Conservation (phyloP, 202 grass and related monocot species). For the Saccharum hybrid region DNA sequence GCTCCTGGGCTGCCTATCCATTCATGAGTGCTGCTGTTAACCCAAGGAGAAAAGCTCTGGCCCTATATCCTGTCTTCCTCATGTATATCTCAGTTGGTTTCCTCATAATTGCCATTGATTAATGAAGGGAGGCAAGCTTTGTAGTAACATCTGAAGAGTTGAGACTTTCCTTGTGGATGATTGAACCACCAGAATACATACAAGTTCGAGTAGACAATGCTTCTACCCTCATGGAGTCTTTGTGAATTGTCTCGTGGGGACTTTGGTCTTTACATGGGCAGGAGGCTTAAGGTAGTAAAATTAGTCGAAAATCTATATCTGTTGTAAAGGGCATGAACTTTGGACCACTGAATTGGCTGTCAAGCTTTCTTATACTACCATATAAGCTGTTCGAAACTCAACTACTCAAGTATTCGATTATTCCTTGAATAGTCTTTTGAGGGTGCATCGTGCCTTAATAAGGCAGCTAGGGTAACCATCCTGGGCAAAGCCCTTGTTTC, state of each 20-base stretch:
- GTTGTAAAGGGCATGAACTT: slow-evolving; percentile 52
- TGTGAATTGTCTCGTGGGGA: neutral
- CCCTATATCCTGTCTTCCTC: slow-evolving; percentile 91
- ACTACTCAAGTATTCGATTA: neutral
- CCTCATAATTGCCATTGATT: slow-evolving; percentile 97
- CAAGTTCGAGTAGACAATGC: slow-evolving; percentile 41
- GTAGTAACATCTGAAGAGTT: slow-evolving; percentile 5
- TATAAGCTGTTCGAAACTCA: neutral
- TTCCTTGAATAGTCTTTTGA: no score
- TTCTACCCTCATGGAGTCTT: neutral
- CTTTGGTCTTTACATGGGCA: slow-evolving; percentile 35
- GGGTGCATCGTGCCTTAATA: no score
- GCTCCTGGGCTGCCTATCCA: slow-evolving; percentile 97
- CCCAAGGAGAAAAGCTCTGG: slow-evolving; percentile 95
- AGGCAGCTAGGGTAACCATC: no score
- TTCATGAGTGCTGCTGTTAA: slow-evolving; percentile 99
- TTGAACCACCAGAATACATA: slow-evolving; percentile 45
- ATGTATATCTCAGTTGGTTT: slow-evolving; percentile 98
- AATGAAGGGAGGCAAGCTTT: slow-evolving; percentile 13
- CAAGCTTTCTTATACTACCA: slow-evolving; percentile 13
- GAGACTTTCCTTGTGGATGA: slow-evolving; percentile 17
- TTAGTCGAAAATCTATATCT: slow-evolving; percentile 37
- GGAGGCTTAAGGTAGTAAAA: slow-evolving; percentile 45
- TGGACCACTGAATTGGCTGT: slow-evolving; percentile 36
- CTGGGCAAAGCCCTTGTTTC: no score